Percentiles rank a stretch among this genome's conserved stretches.
These are phyloP conservation scores for Zea luxurians DNA, from an alignment of 176 grass and related monocot genomes.

Conservation along the genomic window DNA sequence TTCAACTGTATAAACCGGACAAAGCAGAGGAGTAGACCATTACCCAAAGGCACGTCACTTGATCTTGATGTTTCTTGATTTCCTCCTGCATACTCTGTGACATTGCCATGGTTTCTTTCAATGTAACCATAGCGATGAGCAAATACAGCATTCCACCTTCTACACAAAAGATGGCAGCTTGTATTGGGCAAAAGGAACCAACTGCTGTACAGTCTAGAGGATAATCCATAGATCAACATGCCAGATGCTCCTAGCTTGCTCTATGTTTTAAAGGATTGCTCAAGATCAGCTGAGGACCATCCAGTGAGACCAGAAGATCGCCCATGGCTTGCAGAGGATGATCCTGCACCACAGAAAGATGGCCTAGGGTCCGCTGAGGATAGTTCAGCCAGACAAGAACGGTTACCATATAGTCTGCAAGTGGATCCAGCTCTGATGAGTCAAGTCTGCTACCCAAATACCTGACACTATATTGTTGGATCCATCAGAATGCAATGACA, in stretches of 20 bases:
- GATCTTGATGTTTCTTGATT: neutral
- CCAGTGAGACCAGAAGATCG: slow-evolving; percentile 2
- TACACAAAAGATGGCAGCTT: slow-evolving; percentile 3
- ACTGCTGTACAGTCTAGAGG: slow-evolving; percentile 10
- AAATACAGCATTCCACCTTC: neutral
- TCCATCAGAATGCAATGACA: slow-evolving; percentile 28
- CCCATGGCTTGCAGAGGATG: neutral
- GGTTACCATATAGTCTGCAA: slow-evolving; percentile 5
- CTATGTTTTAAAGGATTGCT: slow-evolving; percentile 17
- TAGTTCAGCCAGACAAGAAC: neutral
- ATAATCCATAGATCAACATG: neutral
- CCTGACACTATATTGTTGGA: slow-evolving; percentile 21
- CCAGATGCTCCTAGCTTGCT: neutral
- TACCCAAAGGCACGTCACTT: too few species aligned
- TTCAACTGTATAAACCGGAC: too few species aligned
- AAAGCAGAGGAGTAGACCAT: too few species aligned
- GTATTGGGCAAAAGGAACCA: too few species aligned
- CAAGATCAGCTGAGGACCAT: slow-evolving; percentile 21
- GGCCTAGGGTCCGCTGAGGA: slow-evolving; percentile 25
- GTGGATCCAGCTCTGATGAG: slow-evolving; percentile 23
- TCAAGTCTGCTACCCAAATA: slow-evolving; percentile 39
- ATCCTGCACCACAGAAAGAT: slow-evolving; percentile 23
- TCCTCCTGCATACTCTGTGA: neutral
- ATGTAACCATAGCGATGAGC: neutral
- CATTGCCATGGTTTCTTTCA: slow-evolving; percentile 5